Evolutionary conservation across 2,329 filamentous ascomycete genomes (phyloP), one percentile per base, ranked within the genome.

Genomic region (Epichloe glyceriae): DNA sequence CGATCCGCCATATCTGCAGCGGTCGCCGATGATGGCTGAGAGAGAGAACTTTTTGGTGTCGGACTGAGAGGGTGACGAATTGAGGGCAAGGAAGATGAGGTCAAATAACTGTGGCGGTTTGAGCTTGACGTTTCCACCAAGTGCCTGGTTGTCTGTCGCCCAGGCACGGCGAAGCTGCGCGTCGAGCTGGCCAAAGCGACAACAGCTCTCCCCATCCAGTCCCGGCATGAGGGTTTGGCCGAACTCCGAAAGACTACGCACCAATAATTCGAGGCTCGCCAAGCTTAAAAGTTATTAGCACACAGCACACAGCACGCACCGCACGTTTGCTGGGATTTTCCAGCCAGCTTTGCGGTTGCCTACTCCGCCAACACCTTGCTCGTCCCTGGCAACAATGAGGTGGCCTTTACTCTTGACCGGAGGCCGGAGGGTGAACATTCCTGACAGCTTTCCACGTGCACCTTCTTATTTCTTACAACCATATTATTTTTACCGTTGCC

Each of bases 1-100:
- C 93, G 81, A 73, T 98, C 93, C 66, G 93, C 91, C 91, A 98
- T 98, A 67, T 58, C 75, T 64, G 62, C 55, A 57, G 48, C 30
- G 54, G 40, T 50, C 55, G 34, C 50, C 42, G 35, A 39, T 7
- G 17, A 45, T 38, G 11, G 39, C 37, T 26, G 22, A 6, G 48
- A 40, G 42, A 47, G 20, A 20, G 14, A 22, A 7, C 20, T 39
- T 51, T 50, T 49, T 49, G 52, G 49, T 49, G 52, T 53, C 56
- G 50, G 50, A 49, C 48, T 52, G 41, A 33, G 52, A 51, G 46
- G 51, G 30, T 35, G 46, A 55, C 47, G 47, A 17, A 53, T 46
- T 45, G 53, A 39, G 30, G 26, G n/a, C 46, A 33, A 52, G 17
- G 35, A 11, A 46, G 41, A 48, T 20, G 49, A 51, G 47, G 50